Base-by-base conservation (phyloP, 75 land plant genomes). In the Larix kaempferi region DNA sequence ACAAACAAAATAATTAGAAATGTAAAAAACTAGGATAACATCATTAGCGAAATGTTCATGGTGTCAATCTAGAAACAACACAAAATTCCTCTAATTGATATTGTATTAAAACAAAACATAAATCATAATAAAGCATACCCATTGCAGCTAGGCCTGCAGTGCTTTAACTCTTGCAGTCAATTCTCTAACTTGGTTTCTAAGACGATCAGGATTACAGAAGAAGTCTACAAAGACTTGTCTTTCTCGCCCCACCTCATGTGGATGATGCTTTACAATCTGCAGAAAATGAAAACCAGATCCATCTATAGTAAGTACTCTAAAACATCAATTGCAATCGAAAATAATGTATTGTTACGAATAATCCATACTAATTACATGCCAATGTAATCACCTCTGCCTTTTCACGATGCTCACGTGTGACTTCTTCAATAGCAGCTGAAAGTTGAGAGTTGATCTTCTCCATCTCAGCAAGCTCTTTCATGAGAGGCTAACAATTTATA, bases 161-260 rank as follows among this genome's bases (percentile, higher is more conserved):
- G 98, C 89, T 78, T 90, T 91, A 27, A 93, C 91, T 26, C 94
- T 82, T 21, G 92, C 91, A 71, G 91, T 86, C 49, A 98, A 86
- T 81, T 95, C 98, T 35, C 91, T 81, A 11, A 98, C 99, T 88
- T 93, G 98, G 71, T 76, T 93, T 75, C 96, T 87, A 74, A 98
- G 83, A 10, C 94, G 91, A 27, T 98, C 98, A 44, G 99, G 98
- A 75, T 92, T 94, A 86, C 94, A 93, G 76, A 98, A 98, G 86
- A 98, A 98, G 80, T 98, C 91, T 4, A 95, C 98, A 88, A 98
- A 98, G 22, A 98, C 98, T 78, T 93, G 92, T 75, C 98, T 86
- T 35, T 98, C 98, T 41, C 98, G 86, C 41, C 89, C 92, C 23
- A 98, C 96, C 82, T 95, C 99, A 74, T 90, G 96, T 23, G 94